phyloP scores from a whole-genome alignment of 805 yeast genomes.

The Saccharomyces cerevisiae region DNA sequence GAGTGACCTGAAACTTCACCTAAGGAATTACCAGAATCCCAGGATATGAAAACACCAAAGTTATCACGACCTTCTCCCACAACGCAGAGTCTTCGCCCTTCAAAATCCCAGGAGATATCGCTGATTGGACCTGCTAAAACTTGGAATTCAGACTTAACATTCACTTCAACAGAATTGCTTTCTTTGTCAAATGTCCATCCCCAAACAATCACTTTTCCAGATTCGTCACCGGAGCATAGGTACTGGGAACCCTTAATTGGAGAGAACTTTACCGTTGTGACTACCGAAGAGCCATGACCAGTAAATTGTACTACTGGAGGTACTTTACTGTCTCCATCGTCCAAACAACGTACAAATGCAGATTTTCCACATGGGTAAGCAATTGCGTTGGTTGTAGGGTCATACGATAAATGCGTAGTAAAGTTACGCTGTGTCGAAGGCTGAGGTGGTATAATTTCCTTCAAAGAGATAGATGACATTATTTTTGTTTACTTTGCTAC shows the following conservation, averaged over 20 bases:
- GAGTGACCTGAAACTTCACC: slow-evolving; percentile 95
- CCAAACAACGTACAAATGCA: slow-evolving; percentile 59
- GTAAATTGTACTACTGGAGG: slow-evolving; percentile 48
- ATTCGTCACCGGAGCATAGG: slow-evolving; percentile 83
- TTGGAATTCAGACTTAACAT: slow-evolving; percentile 71
- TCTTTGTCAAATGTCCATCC: slow-evolving; percentile 46
- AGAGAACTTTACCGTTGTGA: slow-evolving; percentile 79
- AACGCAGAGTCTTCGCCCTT: slow-evolving; percentile 75
- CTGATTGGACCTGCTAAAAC: slow-evolving; percentile 74
- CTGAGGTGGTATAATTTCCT: slow-evolving; percentile 56
- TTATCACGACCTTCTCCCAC: slow-evolving; percentile 92
- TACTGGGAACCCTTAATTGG: slow-evolving; percentile 71
- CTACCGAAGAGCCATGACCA: slow-evolving; percentile 53
- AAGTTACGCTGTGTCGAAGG: slow-evolving; percentile 70
- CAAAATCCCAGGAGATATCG: slow-evolving; percentile 89
- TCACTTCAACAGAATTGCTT: slow-evolving; percentile 36
- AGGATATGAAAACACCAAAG: slow-evolving; percentile 86
- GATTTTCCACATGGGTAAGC: slow-evolving; percentile 81
- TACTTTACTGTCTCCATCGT: slow-evolving; percentile 36
- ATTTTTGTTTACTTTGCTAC: not conserved
- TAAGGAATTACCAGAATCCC: slow-evolving; percentile 93
- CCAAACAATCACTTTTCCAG: slow-evolving; percentile 90
- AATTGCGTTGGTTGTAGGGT: slow-evolving; percentile 55
- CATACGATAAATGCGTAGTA: slow-evolving; percentile 67
- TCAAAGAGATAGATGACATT: slow-evolving; percentile 21